Conservation (phyloP, 257 asterid genomes). For the Nicotiana noctiflora region DNA sequence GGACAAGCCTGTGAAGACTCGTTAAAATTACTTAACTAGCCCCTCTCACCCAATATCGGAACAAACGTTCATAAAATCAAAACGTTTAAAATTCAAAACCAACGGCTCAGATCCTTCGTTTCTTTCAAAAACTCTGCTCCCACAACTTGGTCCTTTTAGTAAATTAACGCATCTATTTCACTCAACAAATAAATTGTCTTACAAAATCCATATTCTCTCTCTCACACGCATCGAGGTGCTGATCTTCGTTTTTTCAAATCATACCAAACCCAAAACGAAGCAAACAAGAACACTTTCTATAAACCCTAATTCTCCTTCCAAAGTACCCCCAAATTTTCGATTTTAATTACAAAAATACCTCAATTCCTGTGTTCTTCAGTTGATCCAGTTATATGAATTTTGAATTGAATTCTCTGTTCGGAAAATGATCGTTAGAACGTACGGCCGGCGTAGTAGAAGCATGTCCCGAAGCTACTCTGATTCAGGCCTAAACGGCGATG, state of each 20-base stretch:
- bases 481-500: conserved; percentile 37
- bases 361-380: conserved; percentile 4
- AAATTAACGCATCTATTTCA: conserved; percentile 5
- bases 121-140: not conserved
- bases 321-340: not conserved
- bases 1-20: not conserved
- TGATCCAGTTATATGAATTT: not conserved
- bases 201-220: not conserved
- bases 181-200: not conserved
- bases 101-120: conserved; percentile 18
- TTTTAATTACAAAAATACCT: not conserved
- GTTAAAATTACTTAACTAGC: rapidly evolving
- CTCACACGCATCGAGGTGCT: not conserved
- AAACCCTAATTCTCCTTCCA: conserved; percentile 13
- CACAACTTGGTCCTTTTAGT: not conserved
- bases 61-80: not conserved
- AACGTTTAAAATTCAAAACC: not conserved
- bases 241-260: conserved; percentile 23
- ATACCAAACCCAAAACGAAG: not conserved
- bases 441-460: conserved; percentile 56
- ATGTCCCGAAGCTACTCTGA: conserved; percentile 39
- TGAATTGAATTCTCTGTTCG: not conserved
- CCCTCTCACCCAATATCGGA: not conserved
- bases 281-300: not conserved
- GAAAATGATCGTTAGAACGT: conserved; percentile 43